These are phyloP conservation scores for Boletus semigastroideus DNA, from an alignment of 1,284 basidiomycete species.

Conservation along the genomic window DNA sequence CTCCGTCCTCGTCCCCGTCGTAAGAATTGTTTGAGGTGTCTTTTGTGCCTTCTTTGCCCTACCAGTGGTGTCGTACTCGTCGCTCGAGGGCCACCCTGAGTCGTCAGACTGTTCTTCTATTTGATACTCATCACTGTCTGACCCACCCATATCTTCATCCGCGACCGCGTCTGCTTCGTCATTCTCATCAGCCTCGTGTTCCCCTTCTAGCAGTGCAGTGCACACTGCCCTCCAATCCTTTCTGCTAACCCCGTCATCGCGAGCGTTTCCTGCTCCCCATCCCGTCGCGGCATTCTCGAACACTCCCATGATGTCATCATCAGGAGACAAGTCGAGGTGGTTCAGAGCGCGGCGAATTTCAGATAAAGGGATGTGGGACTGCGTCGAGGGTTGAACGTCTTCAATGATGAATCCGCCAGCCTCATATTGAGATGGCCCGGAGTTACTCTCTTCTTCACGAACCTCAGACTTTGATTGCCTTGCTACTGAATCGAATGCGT, in stretches of 20 bases:
- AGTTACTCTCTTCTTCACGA: slow-evolving; percentile 9
- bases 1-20: background rate
- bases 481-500: slow-evolving; percentile 25
- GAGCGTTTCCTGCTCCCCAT: slow-evolving; percentile 42
- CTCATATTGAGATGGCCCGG: slow-evolving; percentile 16
- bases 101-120: slow-evolving; percentile 17
- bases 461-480: slow-evolving; percentile 1
- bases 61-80: slow-evolving; percentile 26
- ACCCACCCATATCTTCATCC: slow-evolving; percentile 22
- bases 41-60: slow-evolving; percentile 17
- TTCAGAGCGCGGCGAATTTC: slow-evolving; percentile 63
- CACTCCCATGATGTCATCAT: slow-evolving; percentile 67
- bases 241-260: slow-evolving; percentile 42
- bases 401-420: slow-evolving; percentile 33
- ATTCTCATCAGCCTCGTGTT: slow-evolving; percentile 23
- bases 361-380: slow-evolving; percentile 47
- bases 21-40: background rate
- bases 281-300: slow-evolving; percentile 72
- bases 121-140: slow-evolving; percentile 32
- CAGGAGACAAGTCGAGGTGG: slow-evolving; percentile 59
- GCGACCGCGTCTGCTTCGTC: slow-evolving; percentile 17
- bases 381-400: slow-evolving; percentile 5
- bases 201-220: slow-evolving; percentile 56
- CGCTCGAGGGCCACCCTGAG: slow-evolving; percentile 24
- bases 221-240: slow-evolving; percentile 77